Base-by-base conservation (phyloP, 2,329 filamentous ascomycete genomes). In the Plenodomus lindquistii region DNA sequence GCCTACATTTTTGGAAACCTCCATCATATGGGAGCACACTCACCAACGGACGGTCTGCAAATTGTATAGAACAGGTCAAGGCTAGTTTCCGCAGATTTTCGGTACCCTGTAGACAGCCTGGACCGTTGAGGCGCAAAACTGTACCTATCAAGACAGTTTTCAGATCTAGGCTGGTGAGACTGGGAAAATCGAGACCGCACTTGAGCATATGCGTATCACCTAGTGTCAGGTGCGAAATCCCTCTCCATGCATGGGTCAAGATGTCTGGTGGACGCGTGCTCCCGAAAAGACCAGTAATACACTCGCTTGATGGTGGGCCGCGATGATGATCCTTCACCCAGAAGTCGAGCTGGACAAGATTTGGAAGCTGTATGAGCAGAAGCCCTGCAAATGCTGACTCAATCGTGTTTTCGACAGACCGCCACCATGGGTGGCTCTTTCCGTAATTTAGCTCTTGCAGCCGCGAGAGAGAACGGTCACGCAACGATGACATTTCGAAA, bases 331-430 rank as follows among this genome's bases (percentile, higher is more conserved):
- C 62, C 21, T 54, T 54, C 8, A 63, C 48, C 45, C 50, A 49
- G 37, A 58, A 57, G n/a, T 59, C 52, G 16, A 66, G 48, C 6
- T 55, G 48, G 3, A 21, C 37, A 6, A 64, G 44, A n/a, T 56
- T 63, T 7, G 63, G 61, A 5, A 64, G 43, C 2, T 63, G 37
- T 2, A 46, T 35, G 2, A 66, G 44, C 9, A 66, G 35, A 2
- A 64, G 15, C 3, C 63, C 63, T 10, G 48, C 58, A 21, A 59
- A 64, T 1, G 58, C 57, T 4, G 59, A 64, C 20, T 66, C 61
- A n/a, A 66, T 46, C 11, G 52, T 55, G 35, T 62, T 59, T 15
- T 54, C 46, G 18, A 64, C 40, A 2, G 58, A 60, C 10, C 48
- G 37, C 20, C 38, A 44, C 61, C 62, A 66, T 6, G 54, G 48